Conservation (phyloP, 306 rosid genomes). For the Corylus avellana region DNA sequence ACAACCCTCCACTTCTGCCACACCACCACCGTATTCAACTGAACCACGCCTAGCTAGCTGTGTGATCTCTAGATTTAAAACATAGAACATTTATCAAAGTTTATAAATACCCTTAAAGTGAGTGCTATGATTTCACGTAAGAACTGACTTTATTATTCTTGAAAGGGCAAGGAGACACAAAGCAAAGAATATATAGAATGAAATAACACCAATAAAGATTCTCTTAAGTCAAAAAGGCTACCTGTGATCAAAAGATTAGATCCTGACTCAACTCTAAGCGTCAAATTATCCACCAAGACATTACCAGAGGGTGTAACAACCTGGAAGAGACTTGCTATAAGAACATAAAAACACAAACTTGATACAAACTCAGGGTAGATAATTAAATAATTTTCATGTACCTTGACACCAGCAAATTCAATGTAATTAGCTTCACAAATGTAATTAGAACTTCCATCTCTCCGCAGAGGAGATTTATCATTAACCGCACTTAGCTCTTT, state of each 20-base stretch:
- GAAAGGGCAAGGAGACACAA: not conserved
- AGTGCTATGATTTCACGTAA: not conserved
- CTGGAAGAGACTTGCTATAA: conserved; percentile 50
- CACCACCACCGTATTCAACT: not conserved
- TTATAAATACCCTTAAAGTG: not conserved
- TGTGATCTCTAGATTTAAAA: not conserved
- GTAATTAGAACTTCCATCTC: conserved; percentile 60
- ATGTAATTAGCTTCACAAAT: conserved; percentile 89
- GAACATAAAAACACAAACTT: conserved; percentile 27
- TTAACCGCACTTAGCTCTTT: conserved; percentile 69
- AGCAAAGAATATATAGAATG: not conserved
- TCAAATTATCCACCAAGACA: conserved; percentile 89
- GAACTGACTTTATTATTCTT: not conserved
- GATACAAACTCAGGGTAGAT: conserved; percentile 12
- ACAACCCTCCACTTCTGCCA: not conserved
- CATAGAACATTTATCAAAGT: not conserved
- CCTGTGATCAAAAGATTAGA: conserved; percentile 98
- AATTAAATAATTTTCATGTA: conserved; percentile 27
- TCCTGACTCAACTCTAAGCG: conserved; percentile 82
- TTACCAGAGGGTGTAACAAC: conserved; percentile 95
- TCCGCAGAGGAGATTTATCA: conserved; percentile 58
- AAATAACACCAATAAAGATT: conserved; percentile 3
- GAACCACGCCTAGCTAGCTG: not conserved
- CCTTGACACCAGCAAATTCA: conserved; percentile 90
- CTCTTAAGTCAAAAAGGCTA: conserved; percentile 31